phyloP scores from a whole-genome alignment of 495 filamentous ascomycete genomes.

The Lasiosphaeriaceae sp. region DNA sequence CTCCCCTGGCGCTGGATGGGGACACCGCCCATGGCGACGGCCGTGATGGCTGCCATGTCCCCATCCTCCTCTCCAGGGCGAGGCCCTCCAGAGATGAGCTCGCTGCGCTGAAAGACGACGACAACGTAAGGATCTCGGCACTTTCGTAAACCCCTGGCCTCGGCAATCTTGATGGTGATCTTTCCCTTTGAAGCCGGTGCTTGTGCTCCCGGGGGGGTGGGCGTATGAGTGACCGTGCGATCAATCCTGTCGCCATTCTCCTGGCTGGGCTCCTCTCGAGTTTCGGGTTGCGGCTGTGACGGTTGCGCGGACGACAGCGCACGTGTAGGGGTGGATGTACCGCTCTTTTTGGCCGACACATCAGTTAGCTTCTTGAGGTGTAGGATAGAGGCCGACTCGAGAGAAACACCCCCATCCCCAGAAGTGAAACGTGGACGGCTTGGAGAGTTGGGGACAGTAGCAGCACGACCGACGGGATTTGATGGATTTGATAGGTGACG shows the following conservation, averaged over 20 bases:
- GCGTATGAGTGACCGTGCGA: constrained; percentile 38
- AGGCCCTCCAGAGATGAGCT: constrained; percentile 87
- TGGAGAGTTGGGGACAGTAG: constrained; percentile 55
- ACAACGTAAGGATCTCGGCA: constrained; percentile 91
- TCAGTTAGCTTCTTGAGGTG: constrained; percentile 86
- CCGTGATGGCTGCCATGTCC: constrained; percentile 38
- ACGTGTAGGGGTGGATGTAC: constrained; percentile 80
- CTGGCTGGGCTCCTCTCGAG: constrained; percentile 37
- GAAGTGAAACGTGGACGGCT: constrained; percentile 42
- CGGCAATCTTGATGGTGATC: constrained; percentile 79
- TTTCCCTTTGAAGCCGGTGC: constrained; percentile 83
- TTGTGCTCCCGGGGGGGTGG: constrained; percentile 47
- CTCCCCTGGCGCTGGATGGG: constrained; percentile 64
- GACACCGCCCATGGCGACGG: constrained; percentile 49
- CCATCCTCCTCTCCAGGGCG: constrained; percentile 49
- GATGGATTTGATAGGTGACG: constrained; percentile 77
- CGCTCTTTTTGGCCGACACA: constrained; percentile 77
- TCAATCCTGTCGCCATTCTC: constrained; percentile 30
- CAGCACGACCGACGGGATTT: constrained; percentile 60
- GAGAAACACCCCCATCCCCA: constrained; percentile 50
- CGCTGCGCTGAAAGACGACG: constrained; percentile 93
- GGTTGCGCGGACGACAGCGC: constrained; percentile 61
- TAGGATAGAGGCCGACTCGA: constrained; percentile 55
- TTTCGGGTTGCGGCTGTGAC: constrained; percentile 26
- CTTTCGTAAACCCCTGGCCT: constrained; percentile 75